A percentile compares a stretch with the other conserved stretches of the same genome.
These are phyloP conservation scores for Mycena polygramma DNA, from an alignment of 768 basidiomycete genomes.

Conservation along the genomic window DNA sequence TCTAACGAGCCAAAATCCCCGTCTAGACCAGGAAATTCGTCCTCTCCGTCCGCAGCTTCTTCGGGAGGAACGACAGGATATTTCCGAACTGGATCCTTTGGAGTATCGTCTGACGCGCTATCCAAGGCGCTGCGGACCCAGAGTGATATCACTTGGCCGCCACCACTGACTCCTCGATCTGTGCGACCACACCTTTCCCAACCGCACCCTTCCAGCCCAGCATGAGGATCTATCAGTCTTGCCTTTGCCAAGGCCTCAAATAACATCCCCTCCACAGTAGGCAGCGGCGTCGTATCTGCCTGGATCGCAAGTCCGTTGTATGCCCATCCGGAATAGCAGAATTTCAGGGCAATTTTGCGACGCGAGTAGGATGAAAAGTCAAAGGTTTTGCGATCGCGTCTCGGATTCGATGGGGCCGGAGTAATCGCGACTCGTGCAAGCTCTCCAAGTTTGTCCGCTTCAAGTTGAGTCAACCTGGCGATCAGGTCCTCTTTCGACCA, in stretches of 20 bases:
- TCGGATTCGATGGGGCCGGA: constrained; percentile 41
- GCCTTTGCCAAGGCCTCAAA: constrained; percentile 85
- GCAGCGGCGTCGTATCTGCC: constrained; percentile 73
- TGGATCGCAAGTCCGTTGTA: constrained; percentile 94
- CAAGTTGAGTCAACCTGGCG: constrained; percentile 70
- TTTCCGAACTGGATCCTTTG: neutral
- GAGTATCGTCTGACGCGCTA: neutral
- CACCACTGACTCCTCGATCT: constrained; percentile 94
- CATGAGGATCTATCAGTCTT: constrained; percentile 79
- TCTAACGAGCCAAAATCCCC: constrained; percentile 55
- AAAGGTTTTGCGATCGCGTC: constrained; percentile 56
- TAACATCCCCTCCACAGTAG: constrained; percentile 92
- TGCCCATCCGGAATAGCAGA: constrained; percentile 93
- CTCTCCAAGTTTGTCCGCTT: constrained; percentile 46
- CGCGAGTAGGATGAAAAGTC: constrained; percentile 76
- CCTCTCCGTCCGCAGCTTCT: constrained; percentile 17
- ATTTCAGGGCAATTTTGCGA: constrained; percentile 94
- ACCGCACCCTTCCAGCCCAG: constrained; percentile 86
- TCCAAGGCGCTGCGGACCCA: constrained; percentile 85
- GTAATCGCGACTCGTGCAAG: constrained; percentile 29
- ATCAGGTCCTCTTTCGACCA: constrained; percentile 82
- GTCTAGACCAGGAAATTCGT: constrained; percentile 34
- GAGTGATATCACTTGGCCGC: constrained; percentile 92
- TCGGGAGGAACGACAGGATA: constrained; percentile 17
- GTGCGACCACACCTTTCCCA: constrained; percentile 96